Evolutionary conservation across 108 stramenopile genomes (phyloP).

Genomic region (Pseudonitzschia multistriata): DNA sequence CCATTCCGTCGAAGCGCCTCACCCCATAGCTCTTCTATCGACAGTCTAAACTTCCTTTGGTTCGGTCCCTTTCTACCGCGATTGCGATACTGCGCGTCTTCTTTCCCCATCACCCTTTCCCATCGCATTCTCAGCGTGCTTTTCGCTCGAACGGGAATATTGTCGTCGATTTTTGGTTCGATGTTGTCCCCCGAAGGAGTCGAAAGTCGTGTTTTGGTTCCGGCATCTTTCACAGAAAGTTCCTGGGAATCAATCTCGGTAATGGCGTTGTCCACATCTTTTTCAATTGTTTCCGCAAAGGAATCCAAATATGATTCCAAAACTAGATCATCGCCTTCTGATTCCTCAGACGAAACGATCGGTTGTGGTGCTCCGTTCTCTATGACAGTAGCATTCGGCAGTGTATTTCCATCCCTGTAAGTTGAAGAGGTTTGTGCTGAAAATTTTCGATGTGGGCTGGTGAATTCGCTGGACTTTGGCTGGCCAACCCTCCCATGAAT

Average conservation of each 20-base stretch:
- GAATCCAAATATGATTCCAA: slow-evolving; percentile 8
- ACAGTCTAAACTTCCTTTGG: background rate
- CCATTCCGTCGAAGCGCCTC: slow-evolving; percentile 10
- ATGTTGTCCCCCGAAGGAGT: background rate
- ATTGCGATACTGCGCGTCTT: slow-evolving; percentile 5
- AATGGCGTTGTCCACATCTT: slow-evolving; percentile 19
- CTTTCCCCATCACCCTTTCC: slow-evolving; percentile 5
- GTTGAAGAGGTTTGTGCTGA: background rate
- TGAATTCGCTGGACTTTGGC: background rate
- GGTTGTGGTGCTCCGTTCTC: background rate
- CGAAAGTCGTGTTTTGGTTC: background rate
- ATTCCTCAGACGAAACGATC: background rate
- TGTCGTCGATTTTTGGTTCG: background rate
- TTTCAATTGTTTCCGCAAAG: slow-evolving; percentile 15
- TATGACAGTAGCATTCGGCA: background rate
- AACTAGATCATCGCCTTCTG: background rate
- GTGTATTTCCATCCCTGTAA: background rate
- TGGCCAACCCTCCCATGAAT: background rate
- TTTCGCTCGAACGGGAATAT: background rate
- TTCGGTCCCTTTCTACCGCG: background rate
- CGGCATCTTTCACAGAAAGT: background rate
- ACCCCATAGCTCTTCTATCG: slow-evolving; percentile 27
- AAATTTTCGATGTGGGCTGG: background rate
- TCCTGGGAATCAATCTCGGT: slow-evolving; percentile 11
- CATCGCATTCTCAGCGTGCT: slow-evolving; percentile 12